These are phyloP conservation scores for Agaricus sinodeliciosus DNA, from an alignment of 768 basidiomycete species.

Conservation along the genomic window DNA sequence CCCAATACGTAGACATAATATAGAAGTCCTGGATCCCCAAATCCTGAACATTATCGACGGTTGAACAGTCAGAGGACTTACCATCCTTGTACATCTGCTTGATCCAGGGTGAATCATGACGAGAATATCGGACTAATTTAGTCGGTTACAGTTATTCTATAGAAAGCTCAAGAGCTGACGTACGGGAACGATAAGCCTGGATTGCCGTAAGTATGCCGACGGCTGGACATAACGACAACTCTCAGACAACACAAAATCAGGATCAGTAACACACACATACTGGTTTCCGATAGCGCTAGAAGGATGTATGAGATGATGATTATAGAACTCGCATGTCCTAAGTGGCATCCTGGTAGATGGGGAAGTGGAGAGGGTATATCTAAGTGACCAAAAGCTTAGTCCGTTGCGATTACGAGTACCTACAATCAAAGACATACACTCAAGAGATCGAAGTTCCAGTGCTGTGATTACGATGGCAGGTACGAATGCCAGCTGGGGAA, in stretches of 20 bases:
- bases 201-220: slow-evolving; percentile 31
- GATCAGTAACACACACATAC: slow-evolving; percentile 16
- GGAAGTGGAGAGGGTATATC: slow-evolving; percentile 14
- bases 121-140: slow-evolving; percentile 26
- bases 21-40: slow-evolving; percentile 24
- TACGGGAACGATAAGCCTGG: slow-evolving; percentile 31
- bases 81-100: slow-evolving; percentile 34
- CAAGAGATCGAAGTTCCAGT: slow-evolving; percentile 26
- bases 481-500: slow-evolving; percentile 23
- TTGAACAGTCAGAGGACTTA: slow-evolving; percentile 7
- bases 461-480: slow-evolving; percentile 24
- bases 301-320: slow-evolving; percentile 32
- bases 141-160: background rate
- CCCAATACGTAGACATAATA: slow-evolving; percentile 35
- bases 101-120: slow-evolving; percentile 23
- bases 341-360: slow-evolving; percentile 23
- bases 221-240: slow-evolving; percentile 18
- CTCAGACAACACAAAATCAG: background rate
- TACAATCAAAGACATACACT: slow-evolving; percentile 19
- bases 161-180: slow-evolving; percentile 11
- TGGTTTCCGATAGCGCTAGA: slow-evolving; percentile 32
- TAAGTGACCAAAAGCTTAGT: background rate
- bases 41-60: background rate
- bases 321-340: slow-evolving; percentile 27
- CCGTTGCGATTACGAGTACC: no score